Percentiles rank a stretch among this genome's conserved stretches.
Evolutionary conservation across 768 basidiomycete genomes (phyloP).

Genomic region (Tulasnella sp.): DNA sequence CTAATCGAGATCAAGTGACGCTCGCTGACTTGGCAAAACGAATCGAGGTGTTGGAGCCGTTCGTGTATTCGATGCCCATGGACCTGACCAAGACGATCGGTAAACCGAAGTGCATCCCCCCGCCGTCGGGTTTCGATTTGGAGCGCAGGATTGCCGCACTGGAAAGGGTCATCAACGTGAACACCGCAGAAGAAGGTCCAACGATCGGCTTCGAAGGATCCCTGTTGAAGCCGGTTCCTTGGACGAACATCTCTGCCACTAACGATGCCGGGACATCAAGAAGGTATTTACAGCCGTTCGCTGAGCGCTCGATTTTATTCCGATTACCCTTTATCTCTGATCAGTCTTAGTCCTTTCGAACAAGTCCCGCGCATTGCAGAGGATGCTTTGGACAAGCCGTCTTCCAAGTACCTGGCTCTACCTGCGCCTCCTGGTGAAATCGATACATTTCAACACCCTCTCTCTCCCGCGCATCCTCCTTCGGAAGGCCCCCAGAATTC

Average conservation of each 20-base stretch:
- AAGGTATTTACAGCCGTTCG: not conserved
- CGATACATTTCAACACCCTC: not conserved
- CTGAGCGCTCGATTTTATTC: too few species aligned
- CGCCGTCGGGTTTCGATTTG: not conserved
- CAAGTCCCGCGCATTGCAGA: not conserved
- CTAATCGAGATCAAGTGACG: not conserved
- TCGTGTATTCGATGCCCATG: conserved; percentile 5
- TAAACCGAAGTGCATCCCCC: not conserved
- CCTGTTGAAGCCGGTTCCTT: not conserved
- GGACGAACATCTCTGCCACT: not conserved
- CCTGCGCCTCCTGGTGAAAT: not conserved
- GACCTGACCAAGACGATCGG: not conserved
- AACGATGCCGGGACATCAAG: not conserved
- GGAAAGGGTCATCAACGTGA: not conserved
- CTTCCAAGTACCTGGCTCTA: not conserved
- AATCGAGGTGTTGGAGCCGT: not conserved
- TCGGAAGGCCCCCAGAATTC: not conserved
- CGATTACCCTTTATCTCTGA: too few species aligned
- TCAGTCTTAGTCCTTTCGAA: not conserved
- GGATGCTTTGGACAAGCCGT: not conserved
- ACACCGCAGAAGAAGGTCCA: not conserved
- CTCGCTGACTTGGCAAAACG: not conserved
- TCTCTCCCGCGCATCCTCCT: not conserved
- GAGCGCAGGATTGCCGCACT: not conserved
- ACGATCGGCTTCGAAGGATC: not conserved